Base-by-base conservation (phyloP, 1,284 basidiomycete species). In the Malassezia sympodialis region DNA sequence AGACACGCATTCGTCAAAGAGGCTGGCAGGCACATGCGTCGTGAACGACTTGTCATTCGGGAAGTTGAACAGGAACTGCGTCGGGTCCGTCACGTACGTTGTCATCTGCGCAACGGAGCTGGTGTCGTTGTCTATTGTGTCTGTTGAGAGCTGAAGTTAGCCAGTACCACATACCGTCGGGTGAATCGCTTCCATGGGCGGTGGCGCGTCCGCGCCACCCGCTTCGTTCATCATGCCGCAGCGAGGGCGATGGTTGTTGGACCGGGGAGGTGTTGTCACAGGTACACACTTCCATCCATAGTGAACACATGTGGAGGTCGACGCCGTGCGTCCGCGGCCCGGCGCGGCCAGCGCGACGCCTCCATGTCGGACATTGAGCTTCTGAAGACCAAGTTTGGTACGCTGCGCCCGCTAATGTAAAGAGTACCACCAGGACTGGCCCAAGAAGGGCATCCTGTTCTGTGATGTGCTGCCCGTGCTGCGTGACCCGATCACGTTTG, bases 401-500 rank as follows among this genome's bases (percentile, higher is more conserved):
- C 19, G 59, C n/a, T 49, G 15, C 10, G 24, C 12, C 4, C 8
- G 28, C 44, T 56, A 17, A 48, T 32, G 15, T 17, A 32, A 44
- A 66, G 62, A 65, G 35, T 72, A 67, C 70, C 63, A 72, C 61
- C 60, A 63, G 49, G 66, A 72, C 61, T 74, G 67, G 59, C 72
- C 71, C 47, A 73, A 74, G 59, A 56, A 61, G 59, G 72, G 72
- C 2, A 60, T 74, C 42, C 62, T 66, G 32, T 74, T 74, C 65
- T 71, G 68, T 56, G 72, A 74, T 59, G 69, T 74, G 35, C 59
- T 74, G n/a, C 72, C 72, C 26, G 69, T 68, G 37, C 66, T 74
- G 32, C 69, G 71, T 14, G 72, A 75, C 53, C 73, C 74, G 12
- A 49, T 70, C 32, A 61, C 69, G 3, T 74, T 76, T 44, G 74